Percentiles rank a stretch among this genome's conserved stretches.
Evolutionary conservation across 2,329 filamentous ascomycete species (phyloP).

Genomic region (Talaromyces atroroseus): DNA sequence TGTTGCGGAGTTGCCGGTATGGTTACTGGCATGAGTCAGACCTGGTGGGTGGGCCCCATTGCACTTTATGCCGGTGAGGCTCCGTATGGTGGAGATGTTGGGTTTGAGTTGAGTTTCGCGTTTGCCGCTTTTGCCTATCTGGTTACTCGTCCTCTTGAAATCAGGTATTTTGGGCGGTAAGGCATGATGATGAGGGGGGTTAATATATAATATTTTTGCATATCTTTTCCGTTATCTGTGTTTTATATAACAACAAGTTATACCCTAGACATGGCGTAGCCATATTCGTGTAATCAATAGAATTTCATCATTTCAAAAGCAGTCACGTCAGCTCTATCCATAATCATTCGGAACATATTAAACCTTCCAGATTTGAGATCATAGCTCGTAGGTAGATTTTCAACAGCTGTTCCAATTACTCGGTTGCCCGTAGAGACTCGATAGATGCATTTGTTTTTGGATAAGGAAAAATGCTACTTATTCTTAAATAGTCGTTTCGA

Average conservation of each 20-base stretch:
- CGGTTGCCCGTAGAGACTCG: too few species aligned
- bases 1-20: constrained; percentile 60
- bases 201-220: background rate
- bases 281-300: background rate
- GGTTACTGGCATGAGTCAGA: constrained; percentile 64
- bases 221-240: background rate
- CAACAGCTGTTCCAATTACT: too few species aligned
- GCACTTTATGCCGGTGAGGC: constrained; percentile 52
- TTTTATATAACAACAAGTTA: background rate
- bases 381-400: too few species aligned
- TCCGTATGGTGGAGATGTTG: constrained; percentile 50
- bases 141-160: constrained; percentile 46
- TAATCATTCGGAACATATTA: background rate
- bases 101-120: constrained; percentile 61
- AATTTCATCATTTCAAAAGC: background rate
- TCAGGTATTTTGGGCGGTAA: constrained; percentile 40
- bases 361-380: too few species aligned
- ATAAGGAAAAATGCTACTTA: too few species aligned
- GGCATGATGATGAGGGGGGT: background rate
- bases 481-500: too few species aligned
- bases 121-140: constrained; percentile 53
- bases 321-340: background rate
- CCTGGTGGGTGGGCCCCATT: constrained; percentile 64
- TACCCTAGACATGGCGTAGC: background rate
- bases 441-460: too few species aligned